Conservation (phyloP, 805 yeast genomes). For the Blastobotrys terrestris region DNA sequence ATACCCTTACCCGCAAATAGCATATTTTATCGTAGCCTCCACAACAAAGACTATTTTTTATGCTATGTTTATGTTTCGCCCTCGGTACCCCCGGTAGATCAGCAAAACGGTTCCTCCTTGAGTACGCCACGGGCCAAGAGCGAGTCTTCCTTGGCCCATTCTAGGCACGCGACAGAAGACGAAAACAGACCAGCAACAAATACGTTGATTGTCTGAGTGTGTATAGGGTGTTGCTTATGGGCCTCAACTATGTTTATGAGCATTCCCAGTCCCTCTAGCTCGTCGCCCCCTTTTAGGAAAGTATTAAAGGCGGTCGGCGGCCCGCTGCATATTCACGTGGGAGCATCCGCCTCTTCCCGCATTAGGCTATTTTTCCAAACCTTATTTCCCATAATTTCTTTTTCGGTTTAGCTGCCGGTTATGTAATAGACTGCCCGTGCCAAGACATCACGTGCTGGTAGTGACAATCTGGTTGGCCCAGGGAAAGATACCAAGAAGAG, state of each 20-base stretch:
- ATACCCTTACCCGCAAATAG: not conserved
- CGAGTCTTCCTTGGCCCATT: not conserved
- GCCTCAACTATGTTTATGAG: too few relatives aligned
- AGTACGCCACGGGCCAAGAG: not conserved
- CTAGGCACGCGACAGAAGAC: not conserved
- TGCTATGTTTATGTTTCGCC: too few relatives aligned
- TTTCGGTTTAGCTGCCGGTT: not conserved
- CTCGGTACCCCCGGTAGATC: not conserved
- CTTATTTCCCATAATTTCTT: not conserved
- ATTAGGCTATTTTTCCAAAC: not conserved
- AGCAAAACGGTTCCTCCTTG: not conserved
- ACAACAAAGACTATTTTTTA: too few relatives aligned
- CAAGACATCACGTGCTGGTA: not conserved
- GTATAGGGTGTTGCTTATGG: not conserved
- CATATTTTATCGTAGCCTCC: not conserved
- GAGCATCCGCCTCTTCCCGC: not conserved
- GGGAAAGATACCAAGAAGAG: not conserved
- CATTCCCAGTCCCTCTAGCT: too few relatives aligned
- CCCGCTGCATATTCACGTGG: not conserved
- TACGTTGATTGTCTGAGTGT: not conserved
- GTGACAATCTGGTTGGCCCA: not conserved
- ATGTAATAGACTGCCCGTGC: not conserved
- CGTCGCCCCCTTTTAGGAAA: not conserved
- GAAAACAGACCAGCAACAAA: not conserved
- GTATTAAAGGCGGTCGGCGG: not conserved